phyloP scores from a whole-genome alignment of 257 asterid species.

The Cinchona pubescens region DNA sequence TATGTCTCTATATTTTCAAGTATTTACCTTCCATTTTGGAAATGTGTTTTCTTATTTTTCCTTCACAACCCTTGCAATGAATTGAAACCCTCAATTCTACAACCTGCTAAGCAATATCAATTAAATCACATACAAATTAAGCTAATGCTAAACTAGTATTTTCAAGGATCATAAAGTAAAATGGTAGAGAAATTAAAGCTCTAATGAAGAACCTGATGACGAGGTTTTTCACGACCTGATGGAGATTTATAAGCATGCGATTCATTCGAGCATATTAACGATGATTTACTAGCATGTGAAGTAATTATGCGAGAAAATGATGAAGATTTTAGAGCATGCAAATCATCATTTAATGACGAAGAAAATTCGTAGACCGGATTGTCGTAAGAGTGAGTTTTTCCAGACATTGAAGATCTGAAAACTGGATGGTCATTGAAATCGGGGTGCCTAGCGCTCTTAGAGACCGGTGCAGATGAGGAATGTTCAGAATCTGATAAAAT shows the following conservation, averaged over 20 bases:
- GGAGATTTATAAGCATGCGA: constrained; percentile 18
- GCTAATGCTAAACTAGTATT: neutral
- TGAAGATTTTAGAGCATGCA: neutral
- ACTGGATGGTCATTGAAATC: constrained; percentile 22
- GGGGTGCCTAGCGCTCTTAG: constrained; percentile 21
- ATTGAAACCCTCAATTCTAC: constrained; percentile 88
- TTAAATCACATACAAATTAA: neutral
- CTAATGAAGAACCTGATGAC: constrained; percentile 18
- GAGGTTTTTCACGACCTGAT: neutral
- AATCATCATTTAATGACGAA: constrained; percentile 11
- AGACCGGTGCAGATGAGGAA: constrained; percentile 22
- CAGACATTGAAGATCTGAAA: constrained; percentile 43
- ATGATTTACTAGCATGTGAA: constrained; percentile 7
- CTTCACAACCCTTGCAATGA: constrained; percentile 97
- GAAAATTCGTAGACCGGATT: constrained; percentile 36
- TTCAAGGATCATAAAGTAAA: neutral
- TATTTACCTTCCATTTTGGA: constrained; percentile 88
- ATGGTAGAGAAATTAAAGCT: neutral
- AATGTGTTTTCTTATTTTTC: constrained; percentile 74
- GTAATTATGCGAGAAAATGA: constrained; percentile 6
- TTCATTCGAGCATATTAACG: constrained; percentile 8
- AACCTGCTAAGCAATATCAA: constrained; percentile 36
- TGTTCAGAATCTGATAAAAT: constrained; percentile 23
- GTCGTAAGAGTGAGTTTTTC: constrained; percentile 27
- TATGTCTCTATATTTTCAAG: neutral